phyloP scores from a whole-genome alignment of 345 rosid genomes.

The Orychophragmus violaceus region DNA sequence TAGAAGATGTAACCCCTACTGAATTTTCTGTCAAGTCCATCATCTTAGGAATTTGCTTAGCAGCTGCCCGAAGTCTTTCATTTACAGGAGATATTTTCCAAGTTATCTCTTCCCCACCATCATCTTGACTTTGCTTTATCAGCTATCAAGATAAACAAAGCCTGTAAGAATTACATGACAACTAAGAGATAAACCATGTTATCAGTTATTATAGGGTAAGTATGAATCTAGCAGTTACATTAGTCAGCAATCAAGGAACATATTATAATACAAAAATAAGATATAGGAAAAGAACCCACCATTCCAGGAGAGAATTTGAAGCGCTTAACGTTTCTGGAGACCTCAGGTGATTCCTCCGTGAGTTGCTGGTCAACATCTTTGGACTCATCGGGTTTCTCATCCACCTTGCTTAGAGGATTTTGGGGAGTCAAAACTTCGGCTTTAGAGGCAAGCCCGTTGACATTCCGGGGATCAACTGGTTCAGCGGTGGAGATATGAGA shows the following conservation, averaged over 20 bases:
- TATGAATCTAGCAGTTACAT: not conserved
- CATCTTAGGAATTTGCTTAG: slow-evolving; percentile 54
- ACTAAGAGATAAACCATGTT: not conserved
- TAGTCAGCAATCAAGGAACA: not conserved
- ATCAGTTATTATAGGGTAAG: not conserved
- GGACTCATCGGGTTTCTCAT: slow-evolving; percentile 18
- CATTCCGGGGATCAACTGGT: slow-evolving; percentile 1
- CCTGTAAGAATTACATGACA: not conserved
- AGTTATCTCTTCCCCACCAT: slow-evolving; percentile 70
- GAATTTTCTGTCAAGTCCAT: slow-evolving; percentile 46
- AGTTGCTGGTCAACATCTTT: slow-evolving; percentile 19
- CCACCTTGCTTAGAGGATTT: slow-evolving; percentile 4
- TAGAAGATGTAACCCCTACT: slow-evolving; percentile 38
- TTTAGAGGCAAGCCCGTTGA: not conserved
- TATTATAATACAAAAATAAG: not conserved
- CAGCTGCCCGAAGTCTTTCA: slow-evolving; percentile 63
- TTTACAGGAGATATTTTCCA: slow-evolving; percentile 97
- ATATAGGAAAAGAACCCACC: slow-evolving; percentile 38
- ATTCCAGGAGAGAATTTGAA: slow-evolving; percentile 84
- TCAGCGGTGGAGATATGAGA: slow-evolving; percentile 13
- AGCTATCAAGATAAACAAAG: slow-evolving; percentile 36
- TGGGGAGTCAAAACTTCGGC: slow-evolving; percentile 15
- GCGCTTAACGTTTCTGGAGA: slow-evolving; percentile 54
- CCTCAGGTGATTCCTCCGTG: slow-evolving; percentile 45
- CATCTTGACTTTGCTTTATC: slow-evolving; percentile 93